phyloP scores from a whole-genome alignment of 2,329 filamentous ascomycete species.

The Sporothrix protearum region DNA sequence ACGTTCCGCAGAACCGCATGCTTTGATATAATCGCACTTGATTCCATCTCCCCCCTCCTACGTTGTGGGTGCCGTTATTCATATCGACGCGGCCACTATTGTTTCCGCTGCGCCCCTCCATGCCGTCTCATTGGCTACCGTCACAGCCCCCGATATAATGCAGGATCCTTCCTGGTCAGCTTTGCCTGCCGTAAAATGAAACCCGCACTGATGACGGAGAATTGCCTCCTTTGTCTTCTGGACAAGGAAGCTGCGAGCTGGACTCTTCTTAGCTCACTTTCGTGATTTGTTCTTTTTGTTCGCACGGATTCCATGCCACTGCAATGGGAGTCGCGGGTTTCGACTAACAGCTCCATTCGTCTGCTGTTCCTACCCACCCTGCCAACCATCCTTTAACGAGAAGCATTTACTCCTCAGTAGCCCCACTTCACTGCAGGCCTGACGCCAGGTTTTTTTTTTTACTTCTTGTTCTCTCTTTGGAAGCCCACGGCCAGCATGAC shows the following conservation, averaged over 20 bases:
- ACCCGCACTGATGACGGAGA: background rate
- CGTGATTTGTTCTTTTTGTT: background rate
- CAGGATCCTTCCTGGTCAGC: background rate
- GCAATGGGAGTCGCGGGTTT: background rate
- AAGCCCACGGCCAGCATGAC: background rate
- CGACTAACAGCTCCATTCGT: background rate
- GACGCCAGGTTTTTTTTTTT: background rate
- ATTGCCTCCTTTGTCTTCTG: background rate
- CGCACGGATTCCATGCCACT: background rate
- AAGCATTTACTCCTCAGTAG: background rate
- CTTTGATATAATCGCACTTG: background rate
- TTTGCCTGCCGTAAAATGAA: background rate
- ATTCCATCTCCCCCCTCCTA: background rate
- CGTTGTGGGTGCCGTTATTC: background rate
- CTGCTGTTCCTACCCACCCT: background rate
- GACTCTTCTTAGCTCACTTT: background rate
- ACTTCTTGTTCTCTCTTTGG: background rate
- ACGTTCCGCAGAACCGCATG: background rate
- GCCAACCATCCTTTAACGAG: background rate
- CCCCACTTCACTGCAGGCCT: background rate
- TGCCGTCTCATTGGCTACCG: background rate
- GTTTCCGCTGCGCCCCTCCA: background rate
- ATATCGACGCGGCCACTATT: background rate
- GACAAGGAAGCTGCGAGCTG: background rate
- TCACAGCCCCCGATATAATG: background rate